Evolutionary conservation across 306 rosid genomes (phyloP), one percentile per base, ranked within the genome.

Genomic region (Citrullus colocynthis): DNA sequence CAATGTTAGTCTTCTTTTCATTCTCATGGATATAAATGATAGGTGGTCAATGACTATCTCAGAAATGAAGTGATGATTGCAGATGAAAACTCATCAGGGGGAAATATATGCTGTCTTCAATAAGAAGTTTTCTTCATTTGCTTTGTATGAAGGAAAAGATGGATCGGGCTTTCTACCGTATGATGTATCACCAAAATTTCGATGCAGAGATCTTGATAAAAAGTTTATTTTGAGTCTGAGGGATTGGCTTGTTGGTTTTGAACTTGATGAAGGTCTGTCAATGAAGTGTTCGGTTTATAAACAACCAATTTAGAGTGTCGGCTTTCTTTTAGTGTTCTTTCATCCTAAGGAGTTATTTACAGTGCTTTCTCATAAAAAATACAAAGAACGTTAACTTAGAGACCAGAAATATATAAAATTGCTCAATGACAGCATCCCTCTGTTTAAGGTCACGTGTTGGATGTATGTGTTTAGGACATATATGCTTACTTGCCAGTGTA

Each of bases 61-160:
- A 11, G 9, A 76, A 57, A 57, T 59, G 9, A 21, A n/a, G 15
- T 39, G 69, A 76, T 45, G 39, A 76, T 71, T 86, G 81, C 85
- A 90, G 98, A 80, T 90, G 57, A 81, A 64, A 76, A 0, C 16
- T 15, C 54, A 82, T 79, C 7, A 6, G 7, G 81, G 74, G 12
- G 93, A 90, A 64, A 37, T 81, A 45, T 82, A 77, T 84, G 89
- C 79, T 58, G 87, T 85, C 80, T 92, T 79, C 87, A 78, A 84
- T 56, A 88, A 89, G 82, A 69, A 9, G 44, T 56, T 8, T 79
- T 94, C 97, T 28, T 67, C 88, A 45, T 92, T 87, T 88, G 96
- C 93, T 36, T 72, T 94, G 60, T 92, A 88, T 45, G 57, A 78
- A 20, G 92, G 97, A 74, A 76, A 78, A 21, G 85, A 78, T 66